A percentile compares a stretch with the other conserved stretches of the same genome.
phyloP scores from a whole-genome alignment of 192 early-diverging fungal species.

The Backusella luteola region DNA sequence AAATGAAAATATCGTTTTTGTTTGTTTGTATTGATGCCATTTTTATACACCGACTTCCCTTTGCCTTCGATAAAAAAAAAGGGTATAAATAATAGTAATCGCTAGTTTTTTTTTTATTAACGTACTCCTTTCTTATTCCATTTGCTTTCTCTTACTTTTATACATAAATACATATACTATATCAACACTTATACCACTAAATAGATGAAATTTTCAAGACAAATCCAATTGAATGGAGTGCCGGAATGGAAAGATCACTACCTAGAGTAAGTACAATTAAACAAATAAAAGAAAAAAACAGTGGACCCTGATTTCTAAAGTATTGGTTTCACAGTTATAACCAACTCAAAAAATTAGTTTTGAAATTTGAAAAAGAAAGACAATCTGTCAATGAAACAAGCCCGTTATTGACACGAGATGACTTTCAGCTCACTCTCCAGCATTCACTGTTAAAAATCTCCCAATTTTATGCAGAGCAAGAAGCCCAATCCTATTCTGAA shows the following conservation, averaged over 20 bases:
- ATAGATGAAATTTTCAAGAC: conserved; percentile 78
- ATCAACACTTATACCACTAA: not conserved
- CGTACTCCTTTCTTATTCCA: not conserved
- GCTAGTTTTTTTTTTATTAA: not conserved
- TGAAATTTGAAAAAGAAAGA: conserved; percentile 67
- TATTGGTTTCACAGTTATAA: conserved; percentile 49
- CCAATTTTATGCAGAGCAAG: conserved; percentile 80
- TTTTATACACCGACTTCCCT: not conserved
- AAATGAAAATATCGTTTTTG: not conserved
- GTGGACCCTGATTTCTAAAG: not conserved
- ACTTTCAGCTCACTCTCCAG: conserved; percentile 58
- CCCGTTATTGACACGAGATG: conserved; percentile 52
- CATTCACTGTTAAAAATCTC: conserved; percentile 80
- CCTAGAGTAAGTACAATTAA: conserved; percentile 42
- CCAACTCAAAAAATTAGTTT: conserved; percentile 75
- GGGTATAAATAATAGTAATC: not conserved
- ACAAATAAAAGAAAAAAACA: not conserved
- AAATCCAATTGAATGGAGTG: conserved; percentile 78
- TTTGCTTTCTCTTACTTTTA: not conserved
- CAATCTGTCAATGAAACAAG: conserved; percentile 13
- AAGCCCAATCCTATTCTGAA: conserved; percentile 67
- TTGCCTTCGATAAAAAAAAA: not conserved
- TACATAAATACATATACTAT: not conserved
- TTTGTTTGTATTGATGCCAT: not conserved
- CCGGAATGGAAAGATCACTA: conserved; percentile 70